Conservation (phyloP, 148 eudicot genomes). For the Dysphania ambrosioides region DNA sequence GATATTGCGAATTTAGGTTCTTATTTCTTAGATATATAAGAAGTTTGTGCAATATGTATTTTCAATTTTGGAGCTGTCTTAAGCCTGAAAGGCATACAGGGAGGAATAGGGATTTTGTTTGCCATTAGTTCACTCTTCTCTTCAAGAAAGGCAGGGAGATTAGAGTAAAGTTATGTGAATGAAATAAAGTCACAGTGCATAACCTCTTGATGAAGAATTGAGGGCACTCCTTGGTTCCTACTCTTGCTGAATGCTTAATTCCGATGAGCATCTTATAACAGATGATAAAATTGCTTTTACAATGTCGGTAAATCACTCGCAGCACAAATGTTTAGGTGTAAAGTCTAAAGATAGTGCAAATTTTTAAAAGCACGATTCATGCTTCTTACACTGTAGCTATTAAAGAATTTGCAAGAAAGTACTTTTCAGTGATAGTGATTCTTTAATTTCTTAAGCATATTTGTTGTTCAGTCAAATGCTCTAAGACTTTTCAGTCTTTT, state of each 20-base stretch:
- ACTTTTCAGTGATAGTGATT: background rate
- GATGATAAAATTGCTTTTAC: slow-evolving; percentile 9
- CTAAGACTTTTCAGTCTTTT: background rate
- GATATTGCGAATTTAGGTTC: background rate
- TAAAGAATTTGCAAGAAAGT: background rate
- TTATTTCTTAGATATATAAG: background rate
- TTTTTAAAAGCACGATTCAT: slow-evolving; percentile 1
- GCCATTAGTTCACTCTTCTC: slow-evolving; percentile 29
- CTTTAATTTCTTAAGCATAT: background rate
- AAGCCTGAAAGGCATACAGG: slow-evolving; percentile 11
- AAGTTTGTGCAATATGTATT: background rate
- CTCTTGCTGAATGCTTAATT: slow-evolving; percentile 5
- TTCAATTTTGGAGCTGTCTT: slow-evolving; percentile 7
- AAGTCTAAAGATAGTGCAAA: slow-evolving; percentile 20
- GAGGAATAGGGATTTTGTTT: slow-evolving; percentile 33
- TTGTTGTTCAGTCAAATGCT: background rate
- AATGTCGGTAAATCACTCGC: background rate
- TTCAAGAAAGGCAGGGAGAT: slow-evolving; percentile 17
- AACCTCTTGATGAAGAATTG: slow-evolving; percentile 2
- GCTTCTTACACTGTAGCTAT: slow-evolving; percentile 9
- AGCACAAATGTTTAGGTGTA: slow-evolving; percentile 18
- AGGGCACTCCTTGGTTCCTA: slow-evolving; percentile 3
- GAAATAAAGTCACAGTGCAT: slow-evolving; percentile 17
- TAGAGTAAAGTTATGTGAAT: slow-evolving; percentile 20
- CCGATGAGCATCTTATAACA: slow-evolving; percentile 13